These are phyloP conservation scores for Paramecium sonneborni DNA, from an alignment of 73 alveolate species.

Conservation along the genomic window DNA sequence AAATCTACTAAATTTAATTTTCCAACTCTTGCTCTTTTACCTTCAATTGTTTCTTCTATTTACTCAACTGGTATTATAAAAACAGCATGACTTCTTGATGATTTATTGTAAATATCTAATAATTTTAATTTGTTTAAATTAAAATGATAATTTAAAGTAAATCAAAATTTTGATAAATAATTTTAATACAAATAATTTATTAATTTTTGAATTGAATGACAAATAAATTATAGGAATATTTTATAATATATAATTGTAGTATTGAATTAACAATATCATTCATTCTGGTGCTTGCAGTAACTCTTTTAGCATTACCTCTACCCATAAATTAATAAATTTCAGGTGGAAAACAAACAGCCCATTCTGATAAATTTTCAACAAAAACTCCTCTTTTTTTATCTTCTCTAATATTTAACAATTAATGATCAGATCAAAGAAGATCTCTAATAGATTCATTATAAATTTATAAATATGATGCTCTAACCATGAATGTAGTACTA, in stretches of 20 bases:
- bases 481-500: constrained; percentile 76
- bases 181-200: constrained; percentile 57
- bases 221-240: constrained; percentile 95
- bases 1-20: constrained; percentile 84
- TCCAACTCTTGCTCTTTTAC: constrained; percentile 76
- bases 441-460: constrained; percentile 88
- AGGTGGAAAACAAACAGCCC: constrained; percentile 94
- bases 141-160: constrained; percentile 75
- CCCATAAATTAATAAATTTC: constrained; percentile 88
- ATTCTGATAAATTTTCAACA: constrained; percentile 95
- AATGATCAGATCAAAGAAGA: constrained; percentile 54
- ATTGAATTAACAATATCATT: too few relatives aligned
- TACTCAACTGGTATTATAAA: constrained; percentile 94
- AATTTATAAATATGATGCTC: constrained; percentile 84
- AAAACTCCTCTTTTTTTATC: constrained; percentile 94
- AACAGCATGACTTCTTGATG: constrained; percentile 95
- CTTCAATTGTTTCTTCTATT: constrained; percentile 50
- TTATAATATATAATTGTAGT: constrained; percentile 85
- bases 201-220: constrained; percentile 85
- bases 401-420: constrained; percentile 84
- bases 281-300: constrained; percentile 93
- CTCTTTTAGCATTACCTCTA: constrained; percentile 88
- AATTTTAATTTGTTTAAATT: constrained; percentile 80
- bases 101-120: too few relatives aligned
- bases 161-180: constrained; percentile 79